Evolutionary conservation across 768 basidiomycete genomes (phyloP).

Genomic region (Gymnopilus junonius): DNA sequence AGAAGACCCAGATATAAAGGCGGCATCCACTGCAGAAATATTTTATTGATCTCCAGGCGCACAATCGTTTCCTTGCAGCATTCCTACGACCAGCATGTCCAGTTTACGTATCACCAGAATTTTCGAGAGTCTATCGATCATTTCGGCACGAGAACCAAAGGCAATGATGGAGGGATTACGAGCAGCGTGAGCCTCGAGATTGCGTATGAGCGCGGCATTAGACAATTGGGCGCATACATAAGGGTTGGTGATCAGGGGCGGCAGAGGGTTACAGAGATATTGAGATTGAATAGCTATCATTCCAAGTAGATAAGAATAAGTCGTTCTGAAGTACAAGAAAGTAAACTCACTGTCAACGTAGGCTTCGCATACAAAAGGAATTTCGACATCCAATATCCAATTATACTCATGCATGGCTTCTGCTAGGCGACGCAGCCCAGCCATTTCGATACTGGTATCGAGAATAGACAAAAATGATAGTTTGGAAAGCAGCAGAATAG

Average conservation of each 20-base stretch:
- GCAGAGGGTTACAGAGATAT: slow-evolving; percentile 49
- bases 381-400: slow-evolving; percentile 53
- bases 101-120: slow-evolving; percentile 50
- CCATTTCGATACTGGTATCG: slow-evolving; percentile 60
- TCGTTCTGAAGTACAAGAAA: not conserved
- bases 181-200: slow-evolving; percentile 59
- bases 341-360: slow-evolving; percentile 55
- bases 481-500: slow-evolving; percentile 50
- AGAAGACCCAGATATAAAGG: not conserved
- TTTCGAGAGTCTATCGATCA: slow-evolving; percentile 48
- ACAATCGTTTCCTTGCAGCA: slow-evolving; percentile 22
- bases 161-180: slow-evolving; percentile 48
- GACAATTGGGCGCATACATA: slow-evolving; percentile 46
- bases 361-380: slow-evolving; percentile 53
- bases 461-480: slow-evolving; percentile 55
- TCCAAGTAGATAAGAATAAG: not conserved
- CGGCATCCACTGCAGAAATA: not conserved
- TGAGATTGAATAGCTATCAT: slow-evolving; percentile 49
- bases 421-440: slow-evolving; percentile 58
- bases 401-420: slow-evolving; percentile 36
- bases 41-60: not conserved
- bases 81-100: slow-evolving; percentile 56
- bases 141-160: slow-evolving; percentile 51
- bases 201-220: slow-evolving; percentile 52
- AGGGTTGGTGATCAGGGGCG: slow-evolving; percentile 56